Percentiles rank a stretch among this genome's conserved stretches.
Evolutionary conservation across 768 basidiomycete genomes (phyloP).

Genomic region (Wakefieldia striispora): DNA sequence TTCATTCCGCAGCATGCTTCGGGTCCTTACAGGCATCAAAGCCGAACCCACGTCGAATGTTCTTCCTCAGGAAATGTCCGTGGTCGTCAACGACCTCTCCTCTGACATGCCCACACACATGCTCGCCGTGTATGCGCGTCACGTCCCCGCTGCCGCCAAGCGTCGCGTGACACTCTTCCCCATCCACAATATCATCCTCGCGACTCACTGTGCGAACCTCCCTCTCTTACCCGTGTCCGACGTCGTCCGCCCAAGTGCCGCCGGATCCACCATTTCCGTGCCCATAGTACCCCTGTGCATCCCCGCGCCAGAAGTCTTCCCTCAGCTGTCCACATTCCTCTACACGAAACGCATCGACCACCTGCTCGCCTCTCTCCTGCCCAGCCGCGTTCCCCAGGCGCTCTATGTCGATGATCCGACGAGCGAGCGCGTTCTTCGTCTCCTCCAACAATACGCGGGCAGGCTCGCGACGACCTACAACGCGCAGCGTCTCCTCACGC

Average conservation of each 20-base stretch:
- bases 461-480: constrained; percentile 13
- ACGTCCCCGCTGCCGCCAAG: constrained; percentile 21
- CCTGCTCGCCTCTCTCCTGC: constrained; percentile 65
- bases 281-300: constrained; percentile 71
- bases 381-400: constrained; percentile 32
- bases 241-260: constrained; percentile 6
- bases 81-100: constrained; percentile 29
- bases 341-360: constrained; percentile 60
- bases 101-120: constrained; percentile 33
- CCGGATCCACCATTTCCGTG: constrained; percentile 32
- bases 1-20: constrained; percentile 25
- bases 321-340: constrained; percentile 61
- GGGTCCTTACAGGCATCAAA: constrained; percentile 29
- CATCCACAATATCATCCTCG: constrained; percentile 36
- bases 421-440: constrained; percentile 7
- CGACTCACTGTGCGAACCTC: constrained; percentile 30
- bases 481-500: constrained; percentile 33
- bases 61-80: constrained; percentile 29
- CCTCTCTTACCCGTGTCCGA: constrained; percentile 18
- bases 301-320: constrained; percentile 69
- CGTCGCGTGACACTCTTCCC: constrained; percentile 36
- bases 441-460: constrained; percentile 16
- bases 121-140: constrained; percentile 29
- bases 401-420: constrained; percentile 26
- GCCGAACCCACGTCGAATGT: constrained; percentile 15